Base-by-base conservation (phyloP, 768 basidiomycete genomes). In the Leucocoprinus leucothites region DNA sequence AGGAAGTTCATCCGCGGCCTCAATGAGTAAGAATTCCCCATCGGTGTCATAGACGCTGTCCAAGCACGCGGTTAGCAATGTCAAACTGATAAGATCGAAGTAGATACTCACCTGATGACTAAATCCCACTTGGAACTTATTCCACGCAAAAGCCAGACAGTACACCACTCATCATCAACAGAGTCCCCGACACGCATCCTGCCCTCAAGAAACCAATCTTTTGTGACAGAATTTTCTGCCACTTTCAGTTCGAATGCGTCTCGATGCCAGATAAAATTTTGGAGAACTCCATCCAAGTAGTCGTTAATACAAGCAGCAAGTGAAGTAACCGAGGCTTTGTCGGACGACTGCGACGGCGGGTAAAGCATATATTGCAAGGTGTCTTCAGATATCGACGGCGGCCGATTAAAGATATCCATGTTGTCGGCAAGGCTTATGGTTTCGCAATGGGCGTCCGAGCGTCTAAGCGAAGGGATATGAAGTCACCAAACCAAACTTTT, bases 81-180 rank as follows among this genome's bases (percentile, higher is more conserved):
- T 22, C 31, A 50, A 11, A 56, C 16, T 44, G 45, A 43, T 21
- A 59, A 54, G 9, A 49, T 26, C 46, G 57, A 45, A 16, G 21
- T 51, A 38, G 9, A 54, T 25, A 66, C 80, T 56, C 60, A 94
- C 94, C 88, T 86, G 53, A 93, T 82, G 9, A 81, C 83, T 35
- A 94, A 69, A 60, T 94, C 88, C 88, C 89, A 95, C 58, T 82
- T 83, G 38, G 76, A 71, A 58, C 85, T 88, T 55, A 96, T 76
- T 69, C 91, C 81, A 62, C 77, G 80, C 56, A 98, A 72, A 45
- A 98, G 74, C 91, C 92, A 98, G 16, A 98, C 94, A 13, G 82
- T 79, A 66, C 86, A 87, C 97, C 97, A 99, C 70, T 99, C 97
- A 63, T 99, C 97, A 68, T 99, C 95, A n/a, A 98, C 81, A 50